A percentile compares a stretch with the other conserved stretches of the same genome.
phyloP scores from a whole-genome alignment of 1,139 yeast genomes.

The Yamadazyma jaroonii region DNA sequence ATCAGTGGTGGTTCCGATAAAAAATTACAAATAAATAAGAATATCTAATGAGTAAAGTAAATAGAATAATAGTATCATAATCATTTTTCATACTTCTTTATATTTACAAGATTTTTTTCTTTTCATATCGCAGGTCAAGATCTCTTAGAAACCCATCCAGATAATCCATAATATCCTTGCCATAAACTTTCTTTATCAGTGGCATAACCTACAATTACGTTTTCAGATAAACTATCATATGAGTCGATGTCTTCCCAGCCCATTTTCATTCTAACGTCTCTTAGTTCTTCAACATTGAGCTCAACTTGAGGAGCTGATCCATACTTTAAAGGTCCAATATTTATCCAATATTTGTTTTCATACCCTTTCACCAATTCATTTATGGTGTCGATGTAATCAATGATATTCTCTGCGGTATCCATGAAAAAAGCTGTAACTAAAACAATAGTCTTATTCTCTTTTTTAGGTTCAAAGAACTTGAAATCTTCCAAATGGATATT shows the following conservation, averaged over 20 bases:
- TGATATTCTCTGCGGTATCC: constrained; percentile 82
- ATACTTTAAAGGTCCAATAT: constrained; percentile 83
- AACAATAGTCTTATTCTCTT: constrained; percentile 36
- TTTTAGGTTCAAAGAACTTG: constrained; percentile 41
- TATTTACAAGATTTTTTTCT: constrained; percentile 2
- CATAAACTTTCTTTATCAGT: constrained; percentile 66
- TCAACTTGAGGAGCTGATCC: constrained; percentile 85
- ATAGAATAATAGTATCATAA: neutral
- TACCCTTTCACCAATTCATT: constrained; percentile 34
- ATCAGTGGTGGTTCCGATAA: constrained; percentile 95
- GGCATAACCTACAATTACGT: constrained; percentile 44
- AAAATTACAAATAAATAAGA: constrained; percentile 77
- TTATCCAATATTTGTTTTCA: constrained; percentile 68
- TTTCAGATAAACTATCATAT: constrained; percentile 31
- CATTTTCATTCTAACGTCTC: constrained; percentile 43
- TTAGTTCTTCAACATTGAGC: constrained; percentile 62
- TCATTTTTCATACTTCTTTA: constrained; percentile 3
- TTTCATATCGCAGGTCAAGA: too few species aligned
- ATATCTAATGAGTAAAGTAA: constrained; percentile 4
- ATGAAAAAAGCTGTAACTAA: constrained; percentile 74
- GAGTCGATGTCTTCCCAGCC: constrained; percentile 63
- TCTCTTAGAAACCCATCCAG: constrained; percentile 38
- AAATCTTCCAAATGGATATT: constrained; percentile 64
- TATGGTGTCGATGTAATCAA: constrained; percentile 68
- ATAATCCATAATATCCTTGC: constrained; percentile 74